phyloP scores from a whole-genome alignment of 129 eudicot genomes.

The Heracleum sosnowskyi region DNA sequence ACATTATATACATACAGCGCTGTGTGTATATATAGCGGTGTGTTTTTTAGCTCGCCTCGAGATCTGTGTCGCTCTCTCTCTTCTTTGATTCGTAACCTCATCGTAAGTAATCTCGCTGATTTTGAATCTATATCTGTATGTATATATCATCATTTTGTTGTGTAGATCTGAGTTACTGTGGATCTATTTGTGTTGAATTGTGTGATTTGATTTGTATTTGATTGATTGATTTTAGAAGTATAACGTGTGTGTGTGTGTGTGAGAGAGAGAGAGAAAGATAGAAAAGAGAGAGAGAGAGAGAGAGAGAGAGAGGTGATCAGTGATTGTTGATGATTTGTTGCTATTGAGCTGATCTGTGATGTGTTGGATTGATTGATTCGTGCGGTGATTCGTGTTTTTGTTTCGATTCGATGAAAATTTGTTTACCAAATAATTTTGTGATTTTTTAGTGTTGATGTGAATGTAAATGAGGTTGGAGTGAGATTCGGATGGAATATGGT shows the following conservation, averaged over 20 bases:
- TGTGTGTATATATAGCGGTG: not conserved
- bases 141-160: not conserved
- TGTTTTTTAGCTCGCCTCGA: not conserved
- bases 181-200: not conserved
- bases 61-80: not conserved
- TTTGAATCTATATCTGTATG: not conserved
- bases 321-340: too few relatives aligned
- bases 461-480: not conserved
- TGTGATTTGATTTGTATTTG: not conserved
- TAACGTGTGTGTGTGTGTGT: not conserved
- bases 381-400: not conserved
- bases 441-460: not conserved
- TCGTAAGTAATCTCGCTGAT: not conserved
- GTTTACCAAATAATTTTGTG: too few relatives aligned
- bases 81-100: not conserved
- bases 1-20: not conserved
- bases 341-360: too few relatives aligned
- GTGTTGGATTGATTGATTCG: not conserved
- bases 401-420: not conserved
- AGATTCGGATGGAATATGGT: not conserved
- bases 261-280: too few relatives aligned
- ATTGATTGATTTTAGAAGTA: not conserved
- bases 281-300: too few relatives aligned
- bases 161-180: not conserved
- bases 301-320: too few relatives aligned